Base-by-base conservation (phyloP, 75 land plant genomes). In the Pinus taeda region DNA sequence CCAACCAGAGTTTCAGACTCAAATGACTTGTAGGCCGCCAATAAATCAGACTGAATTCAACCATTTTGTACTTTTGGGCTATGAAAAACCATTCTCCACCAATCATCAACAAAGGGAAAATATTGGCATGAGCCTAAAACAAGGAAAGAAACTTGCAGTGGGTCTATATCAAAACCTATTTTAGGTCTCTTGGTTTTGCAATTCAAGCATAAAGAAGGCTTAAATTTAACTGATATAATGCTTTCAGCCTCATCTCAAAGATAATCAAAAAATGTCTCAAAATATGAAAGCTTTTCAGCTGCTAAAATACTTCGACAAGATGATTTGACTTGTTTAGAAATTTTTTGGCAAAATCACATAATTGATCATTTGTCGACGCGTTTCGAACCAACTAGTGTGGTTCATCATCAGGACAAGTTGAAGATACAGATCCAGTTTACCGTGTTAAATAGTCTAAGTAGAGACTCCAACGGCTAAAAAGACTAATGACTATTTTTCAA, bases 1-100 rank as follows among this genome's bases (percentile, higher is more conserved):
- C 37, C 57, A 12, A 73, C 55, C 55, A 36, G 3, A 2, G 72
- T 78, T 65, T 67, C 58, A 20, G 42, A 65, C 71, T 71, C 59
- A 22, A 88, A 75, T 7, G 89, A 88, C 64, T 78, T 82, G 77
- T 88, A 88, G 45, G 90, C 90, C 58, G 81, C 88, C 14, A 90
- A 83, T 4, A 88, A 85, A 74, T 85, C 86, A 69, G 90, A 57
- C 36, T 85, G 74, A 14, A 60, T 78, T 53, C 60, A 45, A 12
- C 61, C 30, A 42, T 69, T 69, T 65, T 36, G 69, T 36, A 2
- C 18, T 15, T 17, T 15, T 20, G 37, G 71, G 45, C 24, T 42
- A 15, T 69, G 72, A 45, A 69, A 20, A 69, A 20, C n/a, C 21
- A 7, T 15, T 24, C 60, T 22, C 14, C 21, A 17, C 26, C 61